Evolutionary conservation across 257 asterid genomes (phyloP).

Genomic region (Solanum habrochaites): DNA sequence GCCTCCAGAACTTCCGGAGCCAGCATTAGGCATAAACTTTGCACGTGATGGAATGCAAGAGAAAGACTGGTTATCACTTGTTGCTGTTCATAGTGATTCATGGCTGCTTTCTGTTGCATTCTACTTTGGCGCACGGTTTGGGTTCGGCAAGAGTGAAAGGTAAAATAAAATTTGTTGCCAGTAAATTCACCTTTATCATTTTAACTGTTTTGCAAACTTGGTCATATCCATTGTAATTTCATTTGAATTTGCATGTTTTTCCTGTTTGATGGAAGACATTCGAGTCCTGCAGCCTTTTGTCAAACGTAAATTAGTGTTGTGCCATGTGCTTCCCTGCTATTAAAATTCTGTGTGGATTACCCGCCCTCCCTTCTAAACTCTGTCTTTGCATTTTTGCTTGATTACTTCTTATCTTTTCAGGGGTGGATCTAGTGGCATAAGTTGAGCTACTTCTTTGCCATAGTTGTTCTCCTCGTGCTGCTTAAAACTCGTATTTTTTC

Average conservation of each 20-base stretch:
- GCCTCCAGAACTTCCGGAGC: constrained; percentile 97
- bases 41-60: constrained; percentile 91
- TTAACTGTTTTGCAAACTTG: background rate
- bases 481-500: background rate
- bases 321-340: background rate
- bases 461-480: background rate
- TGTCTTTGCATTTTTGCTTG: background rate
- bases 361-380: background rate
- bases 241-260: background rate
- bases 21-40: constrained; percentile 87
- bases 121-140: constrained; percentile 78
- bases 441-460: background rate
- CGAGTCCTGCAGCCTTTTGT: background rate
- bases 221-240: background rate
- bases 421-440: background rate
- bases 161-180: constrained; percentile 1
- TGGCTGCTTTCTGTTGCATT: constrained; percentile 94
- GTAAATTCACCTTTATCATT: background rate
- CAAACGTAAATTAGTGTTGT: background rate
- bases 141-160: constrained; percentile 63
- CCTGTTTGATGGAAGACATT: background rate
- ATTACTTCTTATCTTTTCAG: background rate
- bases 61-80: constrained; percentile 84
- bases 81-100: constrained; percentile 90
- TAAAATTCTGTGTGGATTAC: background rate